phyloP scores from a whole-genome alignment of 163 green algal species.

The Chlamydomonas reinhardtii region DNA sequence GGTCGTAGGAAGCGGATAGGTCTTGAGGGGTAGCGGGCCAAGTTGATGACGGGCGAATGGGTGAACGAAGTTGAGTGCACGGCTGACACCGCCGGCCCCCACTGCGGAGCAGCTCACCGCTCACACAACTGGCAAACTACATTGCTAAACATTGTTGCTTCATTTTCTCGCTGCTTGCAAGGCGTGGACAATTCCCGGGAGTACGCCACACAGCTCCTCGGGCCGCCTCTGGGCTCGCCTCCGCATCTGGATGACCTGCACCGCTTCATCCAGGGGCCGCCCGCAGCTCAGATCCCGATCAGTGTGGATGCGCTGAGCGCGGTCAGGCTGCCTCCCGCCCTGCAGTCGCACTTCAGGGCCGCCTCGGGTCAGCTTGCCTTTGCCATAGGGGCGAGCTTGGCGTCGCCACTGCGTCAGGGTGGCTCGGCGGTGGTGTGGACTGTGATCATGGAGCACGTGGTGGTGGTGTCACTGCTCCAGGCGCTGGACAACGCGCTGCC shows the following conservation, averaged over 20 bases:
- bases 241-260: slow-evolving; percentile 4
- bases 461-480: slow-evolving; percentile 19
- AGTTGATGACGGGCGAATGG: too few species aligned
- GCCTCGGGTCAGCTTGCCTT: slow-evolving; percentile 17
- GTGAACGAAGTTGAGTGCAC: too few species aligned
- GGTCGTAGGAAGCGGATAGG: too few species aligned
- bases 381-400: not conserved
- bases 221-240: slow-evolving; percentile 18
- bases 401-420: not conserved
- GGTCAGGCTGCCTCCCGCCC: not conserved
- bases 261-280: not conserved
- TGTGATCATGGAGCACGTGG: not conserved
- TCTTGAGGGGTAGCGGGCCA: too few species aligned
- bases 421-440: slow-evolving; percentile 15
- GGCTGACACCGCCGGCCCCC: too few species aligned
- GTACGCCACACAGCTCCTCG: slow-evolving; percentile 11
- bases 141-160: not conserved
- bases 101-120: too few species aligned
- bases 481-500: slow-evolving; percentile 22
- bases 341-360: not conserved
- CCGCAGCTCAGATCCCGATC: slow-evolving; percentile 13
- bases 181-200: slow-evolving; percentile 2
- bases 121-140: not conserved
- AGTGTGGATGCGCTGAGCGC: not conserved
- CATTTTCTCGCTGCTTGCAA: not conserved